Base-by-base conservation (phyloP, 352 stramenopile species). In the Pythium folliculosum region DNA sequence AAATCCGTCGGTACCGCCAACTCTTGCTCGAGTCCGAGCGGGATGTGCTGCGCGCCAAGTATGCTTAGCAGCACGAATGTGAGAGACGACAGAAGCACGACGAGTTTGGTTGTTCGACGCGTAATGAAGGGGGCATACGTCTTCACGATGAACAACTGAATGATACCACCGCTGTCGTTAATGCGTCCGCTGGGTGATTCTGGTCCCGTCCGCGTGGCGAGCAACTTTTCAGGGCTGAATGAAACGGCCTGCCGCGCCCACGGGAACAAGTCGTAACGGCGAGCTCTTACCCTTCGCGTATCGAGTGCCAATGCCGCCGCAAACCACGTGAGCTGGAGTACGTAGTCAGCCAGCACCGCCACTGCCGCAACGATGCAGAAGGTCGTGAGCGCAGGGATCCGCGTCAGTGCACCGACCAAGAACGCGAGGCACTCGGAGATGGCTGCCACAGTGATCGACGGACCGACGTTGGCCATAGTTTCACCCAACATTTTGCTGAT, bases 301-400 rank as follows among this genome's bases (percentile, higher is more conserved):
- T 96, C 89, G 0, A 97, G 61, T 25, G 87, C 80, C 21, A 97
- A 73, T 40, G 88, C 88, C 2, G 89, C 84, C 8, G 87, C 77
- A 68, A 97, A 97, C 88, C 87, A 97, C 14, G 88, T 95, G 44
- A 97, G 78, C 68, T 97, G 91, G 51, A 97, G 77, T 32, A 80
- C 64, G 56, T 95, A 93, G 62, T 96, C 80, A 3, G 80, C 77
- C 23, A 90, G 64, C 8, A 97, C 91, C 8, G 91, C 88, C 6
- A 95, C 63, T 0, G 88, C 83, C 3, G 91, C 91, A 6, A 97
- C 88, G 16, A 92, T 72, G 50, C 89, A 97, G 51, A 97, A 97
- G 62, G 90, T 91, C 38, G 80, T 78, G 2, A 97, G 75, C 14
- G 91, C 91, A 7, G 91, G 91, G 58, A 97, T 97, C n/a, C 86